These are phyloP conservation scores for Auriscalpium orientale DNA, from an alignment of 768 basidiomycete genomes.

Conservation along the genomic window DNA sequence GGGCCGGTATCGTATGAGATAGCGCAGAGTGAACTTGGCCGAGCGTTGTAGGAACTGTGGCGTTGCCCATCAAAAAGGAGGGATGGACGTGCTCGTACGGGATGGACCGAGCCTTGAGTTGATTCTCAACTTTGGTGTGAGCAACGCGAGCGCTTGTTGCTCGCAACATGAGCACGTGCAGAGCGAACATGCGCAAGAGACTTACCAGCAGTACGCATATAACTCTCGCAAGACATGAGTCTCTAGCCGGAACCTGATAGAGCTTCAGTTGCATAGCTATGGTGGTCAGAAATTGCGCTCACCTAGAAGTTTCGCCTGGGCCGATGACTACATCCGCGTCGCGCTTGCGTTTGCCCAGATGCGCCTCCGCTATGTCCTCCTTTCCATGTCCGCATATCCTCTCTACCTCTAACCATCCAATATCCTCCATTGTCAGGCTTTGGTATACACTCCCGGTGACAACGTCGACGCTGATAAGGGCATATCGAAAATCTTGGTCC, in stretches of 20 bases:
- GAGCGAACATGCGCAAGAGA: background rate
- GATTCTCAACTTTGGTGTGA: constrained; percentile 82
- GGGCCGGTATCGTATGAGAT: constrained; percentile 69
- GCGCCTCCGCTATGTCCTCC: constrained; percentile 7
- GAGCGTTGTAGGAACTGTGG: constrained; percentile 33
- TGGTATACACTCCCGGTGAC: constrained; percentile 47
- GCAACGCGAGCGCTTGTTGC: constrained; percentile 72
- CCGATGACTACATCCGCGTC: constrained; percentile 7
- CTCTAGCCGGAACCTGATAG: constrained; percentile 52
- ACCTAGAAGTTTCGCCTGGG: constrained; percentile 5
- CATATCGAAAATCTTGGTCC: constrained; percentile 72
- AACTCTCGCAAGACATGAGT: constrained; percentile 68
- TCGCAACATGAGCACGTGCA: background rate
- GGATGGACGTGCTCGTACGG: constrained; percentile 73
- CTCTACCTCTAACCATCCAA: constrained; percentile 68
- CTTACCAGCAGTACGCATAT: constrained; percentile 83
- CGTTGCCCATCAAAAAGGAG: constrained; percentile 22
- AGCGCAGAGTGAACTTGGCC: constrained; percentile 63
- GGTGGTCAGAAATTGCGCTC: background rate
- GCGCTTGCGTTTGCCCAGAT: constrained; percentile 26
- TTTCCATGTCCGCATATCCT: constrained; percentile 43
- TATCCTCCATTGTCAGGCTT: constrained; percentile 65
- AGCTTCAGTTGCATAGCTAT: background rate
- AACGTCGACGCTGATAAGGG: constrained; percentile 62
- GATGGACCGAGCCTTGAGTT: constrained; percentile 77